Base-by-base conservation (phyloP, 2,329 filamentous ascomycete genomes). In the Clonostachys rosea region DNA sequence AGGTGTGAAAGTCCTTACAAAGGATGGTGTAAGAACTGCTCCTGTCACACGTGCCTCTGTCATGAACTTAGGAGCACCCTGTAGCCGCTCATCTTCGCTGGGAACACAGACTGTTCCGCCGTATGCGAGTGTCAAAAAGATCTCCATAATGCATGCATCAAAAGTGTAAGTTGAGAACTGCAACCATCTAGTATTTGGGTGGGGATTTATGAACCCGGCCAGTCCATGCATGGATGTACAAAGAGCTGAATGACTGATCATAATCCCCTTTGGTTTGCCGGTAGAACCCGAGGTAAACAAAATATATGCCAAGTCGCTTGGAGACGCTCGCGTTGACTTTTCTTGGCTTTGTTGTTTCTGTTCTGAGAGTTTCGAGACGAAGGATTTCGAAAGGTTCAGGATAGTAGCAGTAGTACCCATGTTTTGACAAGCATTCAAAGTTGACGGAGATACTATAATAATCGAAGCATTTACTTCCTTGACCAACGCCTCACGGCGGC, bases 141-240 rank as follows among this genome's bases (percentile, higher is more conserved):
- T 91, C 58, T 95, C 91, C 59, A 95, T 94, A 0, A 94, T 87
- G 1, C 89, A 95, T 3, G 94, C 84, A 58, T 94, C 89, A 59
- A 95, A 95, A 0, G 86, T 86, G 58, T 91, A 87, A 0, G 89
- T 92, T 58, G 87, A 94, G 3, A 87, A 82, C 63, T 95, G 90
- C 0, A 96, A 70, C 34, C 95, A 70, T 16, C 82, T 78, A 1
- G 88, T 68, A 4, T 73, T 68, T 3, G 76, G 73, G 8, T 95
- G 71, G 9, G 79, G 73, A 16, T 80, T 71, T n/a, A 95, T 70
- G 53, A 95, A 92, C 61, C 86, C 87, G 47, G 85, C 71, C 40
- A 95, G 76, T 55, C 90, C 95, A 40, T 77, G 70, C 53, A 42
- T 42, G 13, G 40, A 42, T 30, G 24, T 30, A 30, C 24, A 30